These are phyloP conservation scores for Cucumis variabilis DNA, from an alignment of 331 rosid genomes.

Conservation along the genomic window DNA sequence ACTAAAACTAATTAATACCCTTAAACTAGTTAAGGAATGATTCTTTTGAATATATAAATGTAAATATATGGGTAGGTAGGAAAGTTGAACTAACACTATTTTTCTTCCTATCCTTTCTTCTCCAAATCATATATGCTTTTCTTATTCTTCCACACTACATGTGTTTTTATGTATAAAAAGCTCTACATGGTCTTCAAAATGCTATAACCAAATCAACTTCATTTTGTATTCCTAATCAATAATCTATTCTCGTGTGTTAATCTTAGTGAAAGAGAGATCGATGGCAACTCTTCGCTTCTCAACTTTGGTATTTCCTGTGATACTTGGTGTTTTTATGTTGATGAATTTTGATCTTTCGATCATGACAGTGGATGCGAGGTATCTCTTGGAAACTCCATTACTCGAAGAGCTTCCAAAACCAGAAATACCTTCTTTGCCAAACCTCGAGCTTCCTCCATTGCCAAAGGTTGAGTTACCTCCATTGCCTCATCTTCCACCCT, in stretches of 20 bases:
- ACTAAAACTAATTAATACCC: no score
- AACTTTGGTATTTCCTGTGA: neutral
- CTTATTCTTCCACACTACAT: no score
- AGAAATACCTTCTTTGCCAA: neutral
- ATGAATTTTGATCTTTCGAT: neutral
- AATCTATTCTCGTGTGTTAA: no score
- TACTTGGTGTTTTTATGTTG: neutral
- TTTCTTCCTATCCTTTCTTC: neutral
- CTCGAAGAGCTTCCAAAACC: neutral
- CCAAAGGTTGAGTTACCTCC: constrained; percentile 1
- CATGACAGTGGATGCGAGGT: neutral
- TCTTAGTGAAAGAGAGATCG: no score
- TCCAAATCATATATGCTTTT: no score
- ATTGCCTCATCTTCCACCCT: neutral
- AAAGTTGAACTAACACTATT: constrained; percentile 11
- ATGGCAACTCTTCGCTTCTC: neutral
- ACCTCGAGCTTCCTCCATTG: neutral
- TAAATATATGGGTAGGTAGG: neutral
- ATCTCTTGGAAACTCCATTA: neutral
- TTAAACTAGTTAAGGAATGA: no score
- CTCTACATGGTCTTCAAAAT: no score
- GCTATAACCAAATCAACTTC: no score
- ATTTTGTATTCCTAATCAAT: no score
- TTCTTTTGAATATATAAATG: no score
- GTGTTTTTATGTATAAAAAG: no score